Conservation (phyloP, 176 grass and related monocot genomes). For the Oryza coarctata region DNA sequence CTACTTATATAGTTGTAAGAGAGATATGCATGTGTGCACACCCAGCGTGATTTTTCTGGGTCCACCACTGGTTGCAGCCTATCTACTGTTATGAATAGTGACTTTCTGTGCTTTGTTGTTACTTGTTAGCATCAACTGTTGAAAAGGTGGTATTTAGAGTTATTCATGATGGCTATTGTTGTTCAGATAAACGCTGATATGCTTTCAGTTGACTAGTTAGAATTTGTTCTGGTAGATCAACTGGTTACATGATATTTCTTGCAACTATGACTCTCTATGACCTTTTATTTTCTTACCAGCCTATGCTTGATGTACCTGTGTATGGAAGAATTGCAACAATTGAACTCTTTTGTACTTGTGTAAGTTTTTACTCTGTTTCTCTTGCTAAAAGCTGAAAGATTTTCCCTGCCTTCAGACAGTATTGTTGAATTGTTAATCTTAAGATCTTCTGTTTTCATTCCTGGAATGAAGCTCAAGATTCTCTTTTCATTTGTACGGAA, state of each 20-base stretch:
- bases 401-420: slow-evolving; percentile 1
- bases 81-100: neutral
- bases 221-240: neutral
- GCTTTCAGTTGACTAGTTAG: slow-evolving; percentile 1
- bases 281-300: slow-evolving; percentile 48
- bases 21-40: too few species aligned
- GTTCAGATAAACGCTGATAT: neutral
- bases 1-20: too few species aligned
- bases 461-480: slow-evolving; percentile 85
- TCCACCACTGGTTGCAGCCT: neutral
- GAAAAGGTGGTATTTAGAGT: neutral
- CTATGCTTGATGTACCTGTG: slow-evolving; percentile 79
- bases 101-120: neutral
- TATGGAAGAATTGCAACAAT: slow-evolving; percentile 88
- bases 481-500: slow-evolving; percentile 84
- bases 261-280: neutral
- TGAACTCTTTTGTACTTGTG: slow-evolving; percentile 80
- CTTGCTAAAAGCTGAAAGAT: neutral
- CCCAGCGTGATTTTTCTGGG: too few species aligned
- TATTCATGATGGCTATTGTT: slow-evolving; percentile 20
- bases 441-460: neutral
- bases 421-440: slow-evolving; percentile 2
- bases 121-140: neutral
- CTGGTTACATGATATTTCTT: neutral
- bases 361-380: slow-evolving; percentile 37